Evolutionary conservation across 75 land plant species (phyloP).

Genomic region (Pinus tabuliformis): DNA sequence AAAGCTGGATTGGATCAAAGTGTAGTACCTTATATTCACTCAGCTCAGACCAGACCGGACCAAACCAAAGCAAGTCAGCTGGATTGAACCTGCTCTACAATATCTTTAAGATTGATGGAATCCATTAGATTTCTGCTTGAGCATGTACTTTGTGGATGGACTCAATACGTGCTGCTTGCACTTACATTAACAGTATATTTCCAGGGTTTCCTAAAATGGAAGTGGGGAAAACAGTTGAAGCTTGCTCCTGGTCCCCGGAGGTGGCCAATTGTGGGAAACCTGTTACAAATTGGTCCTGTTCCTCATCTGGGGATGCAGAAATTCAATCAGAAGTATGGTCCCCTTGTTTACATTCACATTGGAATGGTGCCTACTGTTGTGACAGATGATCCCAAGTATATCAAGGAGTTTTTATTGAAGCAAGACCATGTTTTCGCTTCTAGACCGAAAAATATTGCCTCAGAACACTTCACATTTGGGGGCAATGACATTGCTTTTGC

Average conservation of each 20-base stretch:
- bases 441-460: conserved; percentile 13
- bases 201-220: conserved; percentile 4
- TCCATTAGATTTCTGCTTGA: not conserved
- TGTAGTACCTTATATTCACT: not conserved
- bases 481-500: conserved; percentile 27
- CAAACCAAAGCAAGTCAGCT: not conserved
- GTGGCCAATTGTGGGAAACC: conserved; percentile 34
- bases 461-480: conserved; percentile 20
- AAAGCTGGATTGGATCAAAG: no score
- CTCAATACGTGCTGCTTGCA: conserved; percentile 5
- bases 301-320: conserved; percentile 18
- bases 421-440: conserved; percentile 26
- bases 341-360: conserved; percentile 22
- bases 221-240: not conserved
- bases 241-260: conserved; percentile 27
- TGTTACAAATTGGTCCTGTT: conserved; percentile 17
- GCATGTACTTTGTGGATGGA: not conserved
- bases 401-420: conserved; percentile 21
- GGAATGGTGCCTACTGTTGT: conserved; percentile 18
- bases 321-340: conserved; percentile 19
- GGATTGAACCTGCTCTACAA: not conserved
- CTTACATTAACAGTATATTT: not conserved
- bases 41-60: not conserved
- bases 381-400: conserved; percentile 17
- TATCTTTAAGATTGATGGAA: not conserved